These are phyloP conservation scores for Fusarium torreyae DNA, from an alignment of 2,329 filamentous ascomycete species.

Conservation along the genomic window DNA sequence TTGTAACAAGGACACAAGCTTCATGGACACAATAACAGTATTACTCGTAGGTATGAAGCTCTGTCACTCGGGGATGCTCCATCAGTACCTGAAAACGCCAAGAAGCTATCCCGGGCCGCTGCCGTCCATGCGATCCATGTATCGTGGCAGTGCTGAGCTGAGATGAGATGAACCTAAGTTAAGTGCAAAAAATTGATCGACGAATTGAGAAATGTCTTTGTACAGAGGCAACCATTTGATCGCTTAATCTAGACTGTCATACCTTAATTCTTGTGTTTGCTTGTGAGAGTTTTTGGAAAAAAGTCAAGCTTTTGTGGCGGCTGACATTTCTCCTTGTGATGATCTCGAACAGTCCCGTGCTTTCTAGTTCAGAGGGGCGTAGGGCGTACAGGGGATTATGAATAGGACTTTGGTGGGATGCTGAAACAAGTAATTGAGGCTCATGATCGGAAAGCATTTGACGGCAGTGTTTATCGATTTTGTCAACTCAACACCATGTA, in stretches of 20 bases:
- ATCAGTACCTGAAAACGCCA: constrained; percentile 24
- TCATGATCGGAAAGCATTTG: too few relatives aligned
- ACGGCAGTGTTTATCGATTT: too few relatives aligned
- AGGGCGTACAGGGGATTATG: constrained; percentile 1
- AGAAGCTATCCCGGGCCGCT: constrained; percentile 37
- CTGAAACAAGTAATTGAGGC: constrained; percentile 1
- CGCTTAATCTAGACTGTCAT: background rate
- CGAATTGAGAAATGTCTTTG: constrained; percentile 1
- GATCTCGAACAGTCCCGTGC: constrained; percentile 5
- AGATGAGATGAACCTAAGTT: constrained; percentile 12
- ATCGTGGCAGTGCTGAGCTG: constrained; percentile 33
- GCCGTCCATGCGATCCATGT: constrained; percentile 33
- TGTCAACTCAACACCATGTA: too few relatives aligned
- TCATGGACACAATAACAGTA: too few relatives aligned
- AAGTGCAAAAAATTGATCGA: background rate
- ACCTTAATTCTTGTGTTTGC: background rate
- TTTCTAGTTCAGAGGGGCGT: background rate
- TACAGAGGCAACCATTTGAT: background rate
- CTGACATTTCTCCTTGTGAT: constrained; percentile 4
- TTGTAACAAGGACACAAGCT: too few relatives aligned
- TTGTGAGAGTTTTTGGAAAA: too few relatives aligned
- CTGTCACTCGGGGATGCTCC: background rate
- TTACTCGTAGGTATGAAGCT: background rate
- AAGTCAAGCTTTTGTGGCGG: constrained; percentile 16
- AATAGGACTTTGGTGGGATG: background rate